Evolutionary conservation across 306 rosid species (phyloP).

Genomic region (Vigna angularis): DNA sequence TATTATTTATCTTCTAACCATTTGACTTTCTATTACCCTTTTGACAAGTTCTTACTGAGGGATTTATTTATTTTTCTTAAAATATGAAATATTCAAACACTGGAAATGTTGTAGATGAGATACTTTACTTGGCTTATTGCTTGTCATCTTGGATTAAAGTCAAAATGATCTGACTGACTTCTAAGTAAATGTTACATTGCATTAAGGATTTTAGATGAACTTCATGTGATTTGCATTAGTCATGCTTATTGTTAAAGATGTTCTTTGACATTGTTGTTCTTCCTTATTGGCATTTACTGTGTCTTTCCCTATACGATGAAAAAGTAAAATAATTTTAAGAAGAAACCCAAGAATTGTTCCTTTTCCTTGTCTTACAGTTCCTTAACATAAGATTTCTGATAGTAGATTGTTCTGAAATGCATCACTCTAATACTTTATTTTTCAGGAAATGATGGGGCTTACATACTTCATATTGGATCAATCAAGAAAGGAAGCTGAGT

Average conservation of each 20-base stretch:
- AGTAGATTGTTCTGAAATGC: slow-evolving; percentile 21
- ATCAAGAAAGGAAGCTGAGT: slow-evolving; percentile 97
- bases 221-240: neutral
- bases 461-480: slow-evolving; percentile 90
- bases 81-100: slow-evolving; percentile 11
- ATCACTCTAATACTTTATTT: slow-evolving; percentile 39
- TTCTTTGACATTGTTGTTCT: neutral
- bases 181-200: neutral
- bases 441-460: slow-evolving; percentile 99
- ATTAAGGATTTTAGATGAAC: slow-evolving; percentile 18
- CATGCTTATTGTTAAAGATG: slow-evolving; percentile 17
- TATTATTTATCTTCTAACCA: slow-evolving; percentile 1
- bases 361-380: neutral
- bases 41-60: slow-evolving; percentile 8
- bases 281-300: neutral
- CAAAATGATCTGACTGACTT: slow-evolving; percentile 5
- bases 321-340: neutral
- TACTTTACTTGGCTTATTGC: slow-evolving; percentile 12
- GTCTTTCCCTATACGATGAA: neutral
- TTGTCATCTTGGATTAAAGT: slow-evolving; percentile 13
- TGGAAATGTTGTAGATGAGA: slow-evolving; percentile 22
- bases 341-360: neutral
- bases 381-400: slow-evolving; percentile 24
- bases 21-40: slow-evolving; percentile 16
- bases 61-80: slow-evolving; percentile 26